A percentile compares a stretch with the other conserved stretches of the same genome.
These are phyloP conservation scores for Microdochium trichocladiopsis DNA, from an alignment of 2,329 filamentous ascomycete species.

Conservation along the genomic window DNA sequence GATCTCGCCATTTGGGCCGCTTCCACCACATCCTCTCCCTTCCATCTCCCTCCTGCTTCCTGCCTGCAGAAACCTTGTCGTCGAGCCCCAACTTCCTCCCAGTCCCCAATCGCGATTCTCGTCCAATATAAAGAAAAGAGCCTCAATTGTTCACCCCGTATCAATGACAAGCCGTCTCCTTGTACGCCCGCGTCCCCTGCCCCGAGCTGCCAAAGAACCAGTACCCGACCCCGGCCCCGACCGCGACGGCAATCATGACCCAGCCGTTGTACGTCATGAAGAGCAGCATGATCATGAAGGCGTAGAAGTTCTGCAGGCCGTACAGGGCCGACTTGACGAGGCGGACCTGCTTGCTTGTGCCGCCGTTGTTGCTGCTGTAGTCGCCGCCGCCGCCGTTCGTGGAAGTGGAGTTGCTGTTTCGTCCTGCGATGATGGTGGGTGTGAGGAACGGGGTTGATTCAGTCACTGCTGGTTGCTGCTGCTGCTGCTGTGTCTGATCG, in stretches of 20 bases:
- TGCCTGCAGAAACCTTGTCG: too few species aligned
- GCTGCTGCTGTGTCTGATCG: not conserved
- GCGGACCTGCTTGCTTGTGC: constrained; percentile 59
- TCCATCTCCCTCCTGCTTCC: too few species aligned
- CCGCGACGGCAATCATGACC: constrained; percentile 87
- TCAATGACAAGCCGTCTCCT: constrained; percentile 89
- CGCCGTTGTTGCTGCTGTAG: constrained; percentile 40
- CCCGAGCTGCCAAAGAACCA: constrained; percentile 59
- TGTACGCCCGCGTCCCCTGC: constrained; percentile 60
- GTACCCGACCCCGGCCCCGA: constrained; percentile 87
- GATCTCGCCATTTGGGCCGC: too few species aligned
- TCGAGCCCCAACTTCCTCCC: too few species aligned
- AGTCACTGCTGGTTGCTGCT: constrained; percentile 36
- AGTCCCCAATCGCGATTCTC: too few species aligned
- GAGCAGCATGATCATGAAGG: constrained; percentile 97
- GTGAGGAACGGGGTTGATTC: constrained; percentile 53
- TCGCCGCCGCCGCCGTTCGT: not conserved
- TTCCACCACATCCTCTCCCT: too few species aligned
- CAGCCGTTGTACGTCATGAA: constrained; percentile 99
- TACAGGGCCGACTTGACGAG: constrained; percentile 78
- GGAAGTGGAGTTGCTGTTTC: constrained; percentile 21
- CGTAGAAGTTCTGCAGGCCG: constrained; percentile 93
- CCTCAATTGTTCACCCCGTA: not conserved
- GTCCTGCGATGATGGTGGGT: constrained; percentile 71
- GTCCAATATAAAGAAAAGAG: too few species aligned